Percentiles rank a stretch among this genome's conserved stretches.
These are phyloP conservation scores for Phyllachora maydis DNA, from an alignment of 2,329 filamentous ascomycete genomes.

Conservation along the genomic window DNA sequence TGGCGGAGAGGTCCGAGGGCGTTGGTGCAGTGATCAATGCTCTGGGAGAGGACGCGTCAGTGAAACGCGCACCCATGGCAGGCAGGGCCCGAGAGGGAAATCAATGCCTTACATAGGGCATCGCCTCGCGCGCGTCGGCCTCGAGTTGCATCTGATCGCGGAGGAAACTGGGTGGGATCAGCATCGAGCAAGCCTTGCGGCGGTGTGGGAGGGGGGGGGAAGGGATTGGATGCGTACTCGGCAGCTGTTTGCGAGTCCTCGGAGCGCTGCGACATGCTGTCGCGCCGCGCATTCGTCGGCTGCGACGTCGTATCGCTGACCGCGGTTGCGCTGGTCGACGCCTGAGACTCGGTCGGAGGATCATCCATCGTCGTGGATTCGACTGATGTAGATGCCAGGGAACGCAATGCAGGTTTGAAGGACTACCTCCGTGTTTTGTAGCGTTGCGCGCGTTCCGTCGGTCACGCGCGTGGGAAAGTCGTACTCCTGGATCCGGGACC, in stretches of 20 bases:
- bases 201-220: background rate
- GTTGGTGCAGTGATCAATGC: constrained; percentile 84
- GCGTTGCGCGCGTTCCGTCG: too few relatives aligned
- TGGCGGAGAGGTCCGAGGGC: constrained; percentile 78
- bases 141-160: constrained; percentile 78
- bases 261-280: constrained; percentile 40
- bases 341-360: constrained; percentile 10
- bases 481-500: too few relatives aligned
- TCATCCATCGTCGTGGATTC: constrained; percentile 7
- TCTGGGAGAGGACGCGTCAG: constrained; percentile 29
- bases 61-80: background rate
- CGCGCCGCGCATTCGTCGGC: constrained; percentile 26
- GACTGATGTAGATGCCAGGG: background rate
- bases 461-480: too few relatives aligned
- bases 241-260: constrained; percentile 52
- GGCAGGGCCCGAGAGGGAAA: background rate
- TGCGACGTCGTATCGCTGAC: constrained; percentile 8
- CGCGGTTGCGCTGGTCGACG: constrained; percentile 3
- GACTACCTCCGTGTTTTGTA: too few relatives aligned
- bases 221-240: constrained; percentile 25
- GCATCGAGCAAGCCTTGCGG: constrained; percentile 1
- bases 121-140: constrained; percentile 80
- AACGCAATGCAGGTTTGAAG: too few relatives aligned
- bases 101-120: constrained; percentile 78
- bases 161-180: constrained; percentile 43